Percentiles rank a stretch among this genome's conserved stretches.
Evolutionary conservation across 768 basidiomycete genomes (phyloP).

Genomic region (Pholiota conissans): DNA sequence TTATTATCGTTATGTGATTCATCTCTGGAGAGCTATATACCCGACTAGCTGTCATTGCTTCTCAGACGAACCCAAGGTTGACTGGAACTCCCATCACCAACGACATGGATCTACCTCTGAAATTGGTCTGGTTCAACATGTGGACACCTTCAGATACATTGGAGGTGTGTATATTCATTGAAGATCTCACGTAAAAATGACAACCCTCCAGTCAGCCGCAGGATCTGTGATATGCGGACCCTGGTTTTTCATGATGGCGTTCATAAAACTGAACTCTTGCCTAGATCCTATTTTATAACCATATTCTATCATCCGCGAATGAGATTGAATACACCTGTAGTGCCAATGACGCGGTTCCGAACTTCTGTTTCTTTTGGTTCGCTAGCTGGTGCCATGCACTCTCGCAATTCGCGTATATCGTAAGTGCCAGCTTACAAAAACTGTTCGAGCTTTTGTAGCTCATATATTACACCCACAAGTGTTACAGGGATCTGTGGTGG

Average conservation of each 20-base stretch:
- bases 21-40: neutral
- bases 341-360: constrained; percentile 34
- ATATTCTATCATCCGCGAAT: constrained; percentile 37
- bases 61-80: neutral
- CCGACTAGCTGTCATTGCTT: neutral
- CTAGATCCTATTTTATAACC: constrained; percentile 41
- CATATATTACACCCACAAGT: neutral
- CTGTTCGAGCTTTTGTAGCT: neutral
- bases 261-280: neutral
- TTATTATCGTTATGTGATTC: constrained; percentile 5
- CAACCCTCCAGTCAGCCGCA: neutral
- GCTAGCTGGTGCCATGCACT: constrained; percentile 33
- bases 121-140: neutral
- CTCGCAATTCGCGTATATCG: constrained; percentile 31
- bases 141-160: constrained; percentile 2
- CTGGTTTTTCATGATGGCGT: neutral
- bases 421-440: constrained; percentile 15
- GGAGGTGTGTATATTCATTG: constrained; percentile 3
- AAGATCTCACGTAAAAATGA: neutral
- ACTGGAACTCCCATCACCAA: neutral
- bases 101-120: constrained; percentile 3
- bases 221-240: constrained; percentile 1
- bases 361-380: constrained; percentile 39
- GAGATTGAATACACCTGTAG: constrained; percentile 43
- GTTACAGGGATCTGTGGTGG: neutral